Evolutionary conservation across 805 yeast genomes (phyloP), one percentile per base, ranked within the genome.

Genomic region (Candida ficus): DNA sequence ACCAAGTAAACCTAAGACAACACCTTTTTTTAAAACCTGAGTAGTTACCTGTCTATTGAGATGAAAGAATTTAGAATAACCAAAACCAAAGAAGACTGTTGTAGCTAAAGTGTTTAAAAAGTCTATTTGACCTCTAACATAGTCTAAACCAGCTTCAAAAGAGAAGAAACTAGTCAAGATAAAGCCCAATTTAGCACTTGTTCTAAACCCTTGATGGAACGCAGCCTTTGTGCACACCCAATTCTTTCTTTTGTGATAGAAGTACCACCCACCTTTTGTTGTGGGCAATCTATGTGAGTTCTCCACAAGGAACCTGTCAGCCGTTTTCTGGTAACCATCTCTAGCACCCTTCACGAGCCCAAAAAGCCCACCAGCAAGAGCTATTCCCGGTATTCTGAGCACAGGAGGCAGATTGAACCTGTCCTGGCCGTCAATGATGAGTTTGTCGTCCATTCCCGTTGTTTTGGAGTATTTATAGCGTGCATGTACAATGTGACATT

Each of bases 191-290:
- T 68, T 72, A 14, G 50, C 46, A 39, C 68, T 72, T 9, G 65
- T 64, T 28, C 52, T 58, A n/a, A 71, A 49, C 0, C 82, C 89
- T 7, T 49, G 39, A 16, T 63, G 64, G 46, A 76, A 61, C 1
- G 85, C 86, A 21, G 67, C 66, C 42, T 73, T 67, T 27, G 83
- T 60, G 61, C 86, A 76, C 23, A 82, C 83, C 58, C 84, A 83
- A 60, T 84, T 83, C 64, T 85, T 87, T 46, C 87, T 71, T 61
- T 83, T 86, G 61, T 87, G 93, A 61, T 87, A 87, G 57, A 81
- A 83, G 55, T 83, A 87, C 96, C 95, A 87, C 0, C 91, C 93
- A 17, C 87, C 89, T 39, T 77, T 81, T 0, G 82, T 77, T 18
- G 61, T 69, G 7, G 96, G 96, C 42, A 88, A 63, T 38, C 96